phyloP scores from a whole-genome alignment of 202 grass and related monocot species.

The Setaria viridis region DNA sequence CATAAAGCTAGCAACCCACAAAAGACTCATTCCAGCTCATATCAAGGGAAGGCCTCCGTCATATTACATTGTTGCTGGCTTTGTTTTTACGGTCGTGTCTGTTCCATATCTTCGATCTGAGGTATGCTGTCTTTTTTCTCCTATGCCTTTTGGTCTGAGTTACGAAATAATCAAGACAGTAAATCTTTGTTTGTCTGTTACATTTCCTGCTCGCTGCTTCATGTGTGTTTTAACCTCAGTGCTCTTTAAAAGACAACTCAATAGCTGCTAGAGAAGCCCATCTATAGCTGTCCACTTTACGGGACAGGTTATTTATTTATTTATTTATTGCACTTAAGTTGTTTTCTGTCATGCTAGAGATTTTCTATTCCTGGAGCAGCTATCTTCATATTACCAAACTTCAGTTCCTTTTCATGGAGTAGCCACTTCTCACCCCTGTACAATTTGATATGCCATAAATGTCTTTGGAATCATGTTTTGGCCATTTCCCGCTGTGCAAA shows the following conservation, averaged over 20 bases:
- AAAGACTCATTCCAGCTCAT: conserved; percentile 92
- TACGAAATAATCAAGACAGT: conserved; percentile 19
- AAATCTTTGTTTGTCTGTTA: not conserved
- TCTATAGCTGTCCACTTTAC: not conserved
- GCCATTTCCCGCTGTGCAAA: not conserved
- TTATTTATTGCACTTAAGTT: not conserved
- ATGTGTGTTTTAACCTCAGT: conserved; percentile 3
- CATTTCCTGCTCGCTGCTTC: not conserved
- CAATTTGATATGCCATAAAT: not conserved
- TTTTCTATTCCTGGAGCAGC: not conserved
- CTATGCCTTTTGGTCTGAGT: not conserved
- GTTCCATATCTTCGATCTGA: conserved; percentile 98
- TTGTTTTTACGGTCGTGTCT: conserved; percentile 85
- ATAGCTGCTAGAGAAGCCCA: conserved; percentile 9
- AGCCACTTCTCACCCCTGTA: not conserved
- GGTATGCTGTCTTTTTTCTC: conserved; percentile 52
- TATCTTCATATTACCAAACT: not conserved
- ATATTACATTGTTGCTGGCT: conserved; percentile 99
- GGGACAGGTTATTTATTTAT: not conserved
- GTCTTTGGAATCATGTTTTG: conserved; percentile 2
- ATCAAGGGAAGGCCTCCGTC: conserved; percentile 87
- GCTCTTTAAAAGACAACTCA: not conserved
- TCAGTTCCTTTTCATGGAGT: not conserved
- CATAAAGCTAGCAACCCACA: conserved; percentile 90
- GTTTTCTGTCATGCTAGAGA: not conserved